phyloP scores from a whole-genome alignment of 2,329 filamentous ascomycete species.

The Colletotrichum gigasporum region DNA sequence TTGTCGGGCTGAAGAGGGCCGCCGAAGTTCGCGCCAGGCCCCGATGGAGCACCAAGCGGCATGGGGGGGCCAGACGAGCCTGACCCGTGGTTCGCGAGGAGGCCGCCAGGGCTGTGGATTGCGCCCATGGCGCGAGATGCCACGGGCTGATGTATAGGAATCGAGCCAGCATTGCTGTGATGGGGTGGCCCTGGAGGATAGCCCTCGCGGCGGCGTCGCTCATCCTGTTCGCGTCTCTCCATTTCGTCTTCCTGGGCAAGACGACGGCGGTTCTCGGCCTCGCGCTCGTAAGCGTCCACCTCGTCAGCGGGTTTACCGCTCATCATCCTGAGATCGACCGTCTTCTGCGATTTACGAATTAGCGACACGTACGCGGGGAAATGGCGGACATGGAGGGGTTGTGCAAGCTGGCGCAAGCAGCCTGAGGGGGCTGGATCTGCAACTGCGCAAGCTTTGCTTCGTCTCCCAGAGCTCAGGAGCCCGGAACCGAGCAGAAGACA shows the following conservation, averaged over 20 bases:
- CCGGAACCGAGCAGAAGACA: neutral
- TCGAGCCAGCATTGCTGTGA: conserved; percentile 87
- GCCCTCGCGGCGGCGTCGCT: conserved; percentile 70
- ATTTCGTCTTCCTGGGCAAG: conserved; percentile 48
- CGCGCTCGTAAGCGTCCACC: conserved; percentile 41
- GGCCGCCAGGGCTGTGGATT: conserved; percentile 91
- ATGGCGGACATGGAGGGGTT: neutral
- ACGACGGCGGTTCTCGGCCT: conserved; percentile 36
- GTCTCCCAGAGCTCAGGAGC: neutral
- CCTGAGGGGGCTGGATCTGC: conserved; percentile 22
- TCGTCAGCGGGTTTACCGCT: conserved; percentile 34
- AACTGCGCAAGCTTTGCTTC: conserved; percentile 27
- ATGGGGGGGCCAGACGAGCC: conserved; percentile 66
- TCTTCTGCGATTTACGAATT: conserved; percentile 1
- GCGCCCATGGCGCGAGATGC: conserved; percentile 82
- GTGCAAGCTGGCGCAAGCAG: conserved; percentile 14
- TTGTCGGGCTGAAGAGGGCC: conserved; percentile 64
- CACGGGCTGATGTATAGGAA: conserved; percentile 94
- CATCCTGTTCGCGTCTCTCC: conserved; percentile 72
- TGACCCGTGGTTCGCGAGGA: conserved; percentile 78
- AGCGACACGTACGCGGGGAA: neutral
- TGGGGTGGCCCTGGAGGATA: conserved; percentile 76
- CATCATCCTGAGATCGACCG: conserved; percentile 32
- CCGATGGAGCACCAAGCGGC: conserved; percentile 61
- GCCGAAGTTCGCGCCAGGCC: conserved; percentile 61